These are phyloP conservation scores for Amorphotheca resinae DNA, from an alignment of 495 filamentous ascomycete genomes.

Conservation along the genomic window DNA sequence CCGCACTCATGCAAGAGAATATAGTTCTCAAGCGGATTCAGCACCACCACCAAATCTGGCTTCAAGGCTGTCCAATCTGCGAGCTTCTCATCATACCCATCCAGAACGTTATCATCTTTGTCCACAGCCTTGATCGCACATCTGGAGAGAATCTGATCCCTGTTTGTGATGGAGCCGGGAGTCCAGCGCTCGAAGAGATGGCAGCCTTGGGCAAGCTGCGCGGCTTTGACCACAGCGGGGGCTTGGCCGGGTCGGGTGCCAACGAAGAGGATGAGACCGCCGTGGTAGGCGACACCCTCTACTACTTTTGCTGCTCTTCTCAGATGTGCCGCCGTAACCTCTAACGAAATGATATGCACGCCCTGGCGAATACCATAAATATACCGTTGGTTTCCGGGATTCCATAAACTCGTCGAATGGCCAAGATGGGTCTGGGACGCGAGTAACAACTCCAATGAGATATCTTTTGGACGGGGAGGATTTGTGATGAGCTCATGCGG, in stretches of 20 bases:
- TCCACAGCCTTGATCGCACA: conserved; percentile 59
- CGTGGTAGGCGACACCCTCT: conserved; percentile 68
- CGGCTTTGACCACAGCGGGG: conserved; percentile 64
- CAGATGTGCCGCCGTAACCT: conserved; percentile 74
- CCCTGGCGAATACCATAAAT: conserved; percentile 85
- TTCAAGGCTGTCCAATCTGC: conserved; percentile 49
- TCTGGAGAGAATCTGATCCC: conserved; percentile 64
- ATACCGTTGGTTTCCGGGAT: conserved; percentile 87
- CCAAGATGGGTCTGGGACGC: conserved; percentile 86
- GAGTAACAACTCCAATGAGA: conserved; percentile 85
- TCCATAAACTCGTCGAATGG: conserved; percentile 86
- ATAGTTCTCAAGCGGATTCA: conserved; percentile 90
- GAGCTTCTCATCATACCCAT: conserved; percentile 48
- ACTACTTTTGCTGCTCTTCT: conserved; percentile 84
- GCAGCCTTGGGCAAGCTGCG: conserved; percentile 62
- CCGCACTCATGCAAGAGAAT: conserved; percentile 83
- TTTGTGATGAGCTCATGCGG: conserved; percentile 53
- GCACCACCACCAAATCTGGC: conserved; percentile 83
- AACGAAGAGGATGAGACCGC: conserved; percentile 81
- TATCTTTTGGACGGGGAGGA: conserved; percentile 63
- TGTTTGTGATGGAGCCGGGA: conserved; percentile 86
- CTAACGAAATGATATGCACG: conserved; percentile 88
- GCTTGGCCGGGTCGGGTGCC: conserved; percentile 75
- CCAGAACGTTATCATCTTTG: conserved; percentile 52
- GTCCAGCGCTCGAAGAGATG: conserved; percentile 93